A percentile compares a stretch with the other conserved stretches of the same genome.
Evolutionary conservation across 768 basidiomycete species (phyloP).

Genomic region (Sarcomyxa edulis): DNA sequence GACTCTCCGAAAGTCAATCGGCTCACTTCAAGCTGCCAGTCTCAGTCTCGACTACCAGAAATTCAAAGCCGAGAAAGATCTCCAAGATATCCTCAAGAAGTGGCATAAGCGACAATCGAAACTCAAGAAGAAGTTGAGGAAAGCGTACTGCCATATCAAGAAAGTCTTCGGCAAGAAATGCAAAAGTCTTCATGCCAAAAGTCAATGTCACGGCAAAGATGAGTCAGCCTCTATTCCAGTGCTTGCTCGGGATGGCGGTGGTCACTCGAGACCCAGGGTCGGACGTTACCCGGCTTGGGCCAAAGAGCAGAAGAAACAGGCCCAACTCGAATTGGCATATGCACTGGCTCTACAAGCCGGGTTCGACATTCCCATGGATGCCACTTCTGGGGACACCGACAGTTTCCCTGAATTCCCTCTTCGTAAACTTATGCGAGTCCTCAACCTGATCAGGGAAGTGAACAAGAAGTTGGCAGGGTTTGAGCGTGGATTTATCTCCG

Average conservation of each 20-base stretch:
- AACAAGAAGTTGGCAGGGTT: constrained; percentile 65
- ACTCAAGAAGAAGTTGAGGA: constrained; percentile 19
- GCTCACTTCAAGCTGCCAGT: constrained; percentile 33
- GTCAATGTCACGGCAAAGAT: too few relatives aligned
- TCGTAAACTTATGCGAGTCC: constrained; percentile 48
- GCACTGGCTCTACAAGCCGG: not conserved
- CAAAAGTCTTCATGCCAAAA: constrained; percentile 9
- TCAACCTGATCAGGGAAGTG: constrained; percentile 48
- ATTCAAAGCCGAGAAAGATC: constrained; percentile 29
- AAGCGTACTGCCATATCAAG: constrained; percentile 28
- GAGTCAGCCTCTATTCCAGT: too few relatives aligned
- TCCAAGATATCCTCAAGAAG: constrained; percentile 28
- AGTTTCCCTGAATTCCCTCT: constrained; percentile 27
- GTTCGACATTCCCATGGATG: too few relatives aligned
- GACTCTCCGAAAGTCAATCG: constrained; percentile 33
- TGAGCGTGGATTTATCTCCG: constrained; percentile 75
- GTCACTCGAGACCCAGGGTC: not conserved
- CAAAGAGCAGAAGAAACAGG: not conserved
- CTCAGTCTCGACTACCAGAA: constrained; percentile 41
- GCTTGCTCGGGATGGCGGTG: too few relatives aligned
- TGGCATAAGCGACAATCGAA: constrained; percentile 25
- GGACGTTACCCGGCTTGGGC: not conserved
- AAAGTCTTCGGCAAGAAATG: constrained; percentile 24
- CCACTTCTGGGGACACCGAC: too few relatives aligned
- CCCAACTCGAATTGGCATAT: not conserved